Percentiles rank a stretch among this genome's conserved stretches.
Conservation (phyloP, 2,329 filamentous ascomycete genomes). For the Fusarium temperatum region DNA sequence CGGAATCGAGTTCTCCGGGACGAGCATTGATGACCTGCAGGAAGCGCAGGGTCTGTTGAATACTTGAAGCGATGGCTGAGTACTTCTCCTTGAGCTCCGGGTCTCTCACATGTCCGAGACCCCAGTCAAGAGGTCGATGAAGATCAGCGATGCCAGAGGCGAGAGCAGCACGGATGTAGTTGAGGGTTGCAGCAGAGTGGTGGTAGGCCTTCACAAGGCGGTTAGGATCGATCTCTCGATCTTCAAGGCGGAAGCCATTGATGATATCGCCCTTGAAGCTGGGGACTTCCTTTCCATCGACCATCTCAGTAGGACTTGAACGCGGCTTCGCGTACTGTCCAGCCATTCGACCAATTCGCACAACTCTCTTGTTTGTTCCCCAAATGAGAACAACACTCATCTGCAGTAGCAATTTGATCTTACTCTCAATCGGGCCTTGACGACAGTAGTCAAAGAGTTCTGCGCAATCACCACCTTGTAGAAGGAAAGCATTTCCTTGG, state of each 20-base stretch:
- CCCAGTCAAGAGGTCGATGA: conserved; percentile 94
- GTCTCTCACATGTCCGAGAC: conserved; percentile 88
- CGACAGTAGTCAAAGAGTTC: conserved; percentile 98
- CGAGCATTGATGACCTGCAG: conserved; percentile 93
- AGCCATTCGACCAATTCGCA: conserved; percentile 94
- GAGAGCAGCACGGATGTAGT: conserved; percentile 87
- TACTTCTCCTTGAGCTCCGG: conserved; percentile 87
- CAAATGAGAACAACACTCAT: conserved; percentile 97
- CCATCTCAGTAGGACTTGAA: conserved; percentile 84
- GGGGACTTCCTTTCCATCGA: conserved; percentile 82
- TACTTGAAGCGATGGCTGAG: conserved; percentile 81
- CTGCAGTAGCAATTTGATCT: conserved; percentile 95
- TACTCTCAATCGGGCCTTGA: conserved; percentile 88
- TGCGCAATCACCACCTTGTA: conserved; percentile 96
- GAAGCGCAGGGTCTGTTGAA: conserved; percentile 92
- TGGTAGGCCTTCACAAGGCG: conserved; percentile 93
- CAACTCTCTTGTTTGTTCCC: conserved; percentile 82
- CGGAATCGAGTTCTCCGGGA: conserved; percentile 83
- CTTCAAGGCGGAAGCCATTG: conserved; percentile 83
- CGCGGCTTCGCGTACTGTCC: conserved; percentile 97
- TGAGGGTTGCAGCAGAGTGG: conserved; percentile 92
- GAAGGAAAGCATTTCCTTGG: conserved; percentile 87
- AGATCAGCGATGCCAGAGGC: conserved; percentile 92
- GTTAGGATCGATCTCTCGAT: conserved; percentile 81
- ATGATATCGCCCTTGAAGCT: conserved; percentile 96